Percentiles rank a stretch among this genome's conserved stretches.
phyloP scores from a whole-genome alignment of 2,329 filamentous ascomycete genomes.

The Mariannaea elegans region DNA sequence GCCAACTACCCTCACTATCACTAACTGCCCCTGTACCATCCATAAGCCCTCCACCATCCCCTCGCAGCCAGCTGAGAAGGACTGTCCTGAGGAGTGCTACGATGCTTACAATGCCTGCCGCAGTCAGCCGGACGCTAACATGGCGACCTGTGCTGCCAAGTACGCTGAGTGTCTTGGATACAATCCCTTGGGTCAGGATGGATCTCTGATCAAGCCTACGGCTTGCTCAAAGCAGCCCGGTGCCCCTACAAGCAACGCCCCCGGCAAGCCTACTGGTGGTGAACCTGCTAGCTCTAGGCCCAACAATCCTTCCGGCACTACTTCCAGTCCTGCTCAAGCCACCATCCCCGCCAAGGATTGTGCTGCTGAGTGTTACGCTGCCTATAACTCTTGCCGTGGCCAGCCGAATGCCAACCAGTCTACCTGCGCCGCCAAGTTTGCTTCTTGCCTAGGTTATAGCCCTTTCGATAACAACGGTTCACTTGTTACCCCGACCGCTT shows the following conservation, averaged over 20 bases:
- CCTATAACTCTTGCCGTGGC: slow-evolving; percentile 27
- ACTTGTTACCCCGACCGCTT: slow-evolving; percentile 30
- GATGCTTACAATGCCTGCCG: slow-evolving; percentile 30
- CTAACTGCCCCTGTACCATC: not conserved
- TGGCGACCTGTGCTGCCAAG: slow-evolving; percentile 34
- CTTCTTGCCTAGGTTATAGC: slow-evolving; percentile 34
- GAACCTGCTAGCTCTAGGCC: too few species aligned
- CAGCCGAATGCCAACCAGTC: slow-evolving; percentile 28
- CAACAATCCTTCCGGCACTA: too few species aligned
- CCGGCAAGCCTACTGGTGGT: slow-evolving; percentile 42
- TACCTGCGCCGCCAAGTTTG: slow-evolving; percentile 32
- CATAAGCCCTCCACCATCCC: slow-evolving; percentile 18
- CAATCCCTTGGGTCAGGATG: slow-evolving; percentile 32
- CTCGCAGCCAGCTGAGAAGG: slow-evolving; percentile 17
- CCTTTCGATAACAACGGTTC: slow-evolving; percentile 27
- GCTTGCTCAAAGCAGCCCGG: slow-evolving; percentile 27
- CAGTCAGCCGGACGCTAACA: slow-evolving; percentile 30
- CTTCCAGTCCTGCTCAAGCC: slow-evolving; percentile 34
- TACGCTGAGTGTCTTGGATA: slow-evolving; percentile 37
- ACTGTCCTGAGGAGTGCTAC: slow-evolving; percentile 32
- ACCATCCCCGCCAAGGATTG: too few species aligned
- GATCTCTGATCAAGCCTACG: slow-evolving; percentile 22
- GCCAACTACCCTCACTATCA: not conserved
- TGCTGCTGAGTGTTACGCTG: slow-evolving; percentile 3
- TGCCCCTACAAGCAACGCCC: not conserved